Base-by-base conservation (phyloP, 768 basidiomycete genomes). In the Tephrocybe sp. region DNA sequence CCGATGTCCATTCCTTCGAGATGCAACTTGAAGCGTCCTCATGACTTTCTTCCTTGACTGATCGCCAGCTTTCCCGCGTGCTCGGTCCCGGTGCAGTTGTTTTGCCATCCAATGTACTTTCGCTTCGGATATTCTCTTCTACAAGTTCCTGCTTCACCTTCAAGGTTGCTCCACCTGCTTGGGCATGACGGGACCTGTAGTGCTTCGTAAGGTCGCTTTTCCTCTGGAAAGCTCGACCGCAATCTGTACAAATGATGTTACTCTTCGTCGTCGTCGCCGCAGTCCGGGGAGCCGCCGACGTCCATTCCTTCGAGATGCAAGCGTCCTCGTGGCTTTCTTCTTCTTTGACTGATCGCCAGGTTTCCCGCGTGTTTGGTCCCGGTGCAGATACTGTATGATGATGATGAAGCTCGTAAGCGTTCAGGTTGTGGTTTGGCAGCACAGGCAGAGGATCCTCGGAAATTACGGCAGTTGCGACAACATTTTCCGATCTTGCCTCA, bases 321-420 rank as follows among this genome's bases (percentile, higher is more conserved):
- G 38, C 29, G 39, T 47, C 11, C 27, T 29, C 27, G 27, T 11
- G 27, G 11, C 11, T n/a, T n/a, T n/a, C n/a, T 40, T 47, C 38
- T 40, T 38, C n/a, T 39, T 46, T 46, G 31, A 46, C 23, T 19
- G n/a, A n/a, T n/a, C 34, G 24, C 45, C 31, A 37, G 10, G 27
- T 29, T 29, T 29, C 27, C 6, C 27, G 27, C 11, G 27, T 11
- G 5, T 29, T 29, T 11, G 27, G 6, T 29, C 6, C 11, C 11
- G 27, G 27, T 29, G 27, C 27, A 29, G 27, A 29, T 11, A 29
- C 27, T 11, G 27, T 29, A 5, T 29, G 27, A 29, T 29, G 27
- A 11, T 5, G 6, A 29, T 29, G 27, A 5, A 5, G 6, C 27
- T 29, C 27, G 27, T n/a, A n/a, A n/a, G n/a, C n/a, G n/a, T n/a